Evolutionary conservation across 306 rosid species (phyloP), one percentile per base, ranked within the genome.

Genomic region (Abrus precatorius): DNA sequence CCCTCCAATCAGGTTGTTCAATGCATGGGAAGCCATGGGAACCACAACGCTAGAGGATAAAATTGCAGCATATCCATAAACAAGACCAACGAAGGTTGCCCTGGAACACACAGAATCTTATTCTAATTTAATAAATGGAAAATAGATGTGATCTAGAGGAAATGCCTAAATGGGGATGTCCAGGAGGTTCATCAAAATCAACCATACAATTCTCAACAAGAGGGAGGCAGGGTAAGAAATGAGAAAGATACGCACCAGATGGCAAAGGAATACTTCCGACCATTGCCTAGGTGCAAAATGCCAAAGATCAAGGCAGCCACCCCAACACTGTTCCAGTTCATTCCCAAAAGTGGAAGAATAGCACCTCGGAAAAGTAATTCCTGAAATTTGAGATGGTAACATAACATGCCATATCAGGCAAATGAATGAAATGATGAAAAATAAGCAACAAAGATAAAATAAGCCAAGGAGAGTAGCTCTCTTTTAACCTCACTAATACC

Each of bases 321-420:
- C 84, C 79, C 76, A 52, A 90, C 74, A 75, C 99, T 84, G 70
- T 70, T 86, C 99, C 91, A 93, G 85, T 87, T 73, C 84, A 89
- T 84, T 85, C 99, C 99, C 48, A 90, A 87, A 34, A 93, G 92
- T 45, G 99, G 99, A 34, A 93, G 71, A 71, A 95, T 81, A 0
- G 96, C 93, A 45, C 99, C 99, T 14, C 97, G 97, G 75, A 95
- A 95, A 79, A 95, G 97, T 63, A 95, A 85, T 77, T 93, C 99
- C 99, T 93, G 88, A 20, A 13, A 57, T 80, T 69, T 65, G 53
- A 72, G 68, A 69, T 27, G 73, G 56, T 68, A 72, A 20, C 9
- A 69, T 68, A 72, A 20, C 9, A 69, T 49, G 33, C 36, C 66
- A 30, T 27, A 48, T 78, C 44, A 40, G 41, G 75, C 53, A 65